Percentiles rank a stretch among this genome's conserved stretches.
These are phyloP conservation scores for Aspergillus pseudotamarii DNA, from an alignment of 2,329 filamentous ascomycete genomes.

Conservation along the genomic window DNA sequence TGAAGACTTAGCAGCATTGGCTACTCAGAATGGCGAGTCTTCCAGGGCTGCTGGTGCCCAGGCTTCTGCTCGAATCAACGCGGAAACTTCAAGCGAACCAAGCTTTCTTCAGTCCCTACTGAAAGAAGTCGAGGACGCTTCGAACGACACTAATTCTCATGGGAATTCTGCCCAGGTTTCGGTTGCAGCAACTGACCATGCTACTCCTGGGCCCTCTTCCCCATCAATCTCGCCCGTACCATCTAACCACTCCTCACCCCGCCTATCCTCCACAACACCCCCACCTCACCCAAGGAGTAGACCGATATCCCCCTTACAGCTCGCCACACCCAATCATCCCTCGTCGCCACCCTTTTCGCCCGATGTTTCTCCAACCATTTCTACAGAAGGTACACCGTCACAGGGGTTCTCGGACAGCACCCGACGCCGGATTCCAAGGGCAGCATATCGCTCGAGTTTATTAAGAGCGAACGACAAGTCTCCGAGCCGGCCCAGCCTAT, in stretches of 20 bases:
- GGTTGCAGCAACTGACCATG: constrained; percentile 42
- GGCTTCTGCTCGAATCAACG: constrained; percentile 35
- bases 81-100: constrained; percentile 57
- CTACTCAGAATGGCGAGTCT: constrained; percentile 46
- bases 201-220: constrained; percentile 44
- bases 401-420: constrained; percentile 20
- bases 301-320: constrained; percentile 39
- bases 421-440: constrained; percentile 30
- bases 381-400: constrained; percentile 24
- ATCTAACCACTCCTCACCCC: constrained; percentile 45
- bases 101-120: constrained; percentile 85
- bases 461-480: constrained; percentile 64
- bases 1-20: constrained; percentile 53
- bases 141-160: constrained; percentile 33
- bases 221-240: constrained; percentile 45
- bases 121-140: constrained; percentile 75
- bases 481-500: constrained; percentile 67
- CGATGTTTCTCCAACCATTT: constrained; percentile 70
- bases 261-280: constrained; percentile 41
- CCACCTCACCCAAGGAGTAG: constrained; percentile 38
- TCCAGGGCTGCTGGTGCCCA: constrained; percentile 37
- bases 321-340: constrained; percentile 33
- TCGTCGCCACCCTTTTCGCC: constrained; percentile 60
- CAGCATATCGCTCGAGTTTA: constrained; percentile 22
- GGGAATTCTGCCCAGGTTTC: constrained; percentile 36